phyloP scores from a whole-genome alignment of 208 protist species.

The Trypanosoma avium region DNA sequence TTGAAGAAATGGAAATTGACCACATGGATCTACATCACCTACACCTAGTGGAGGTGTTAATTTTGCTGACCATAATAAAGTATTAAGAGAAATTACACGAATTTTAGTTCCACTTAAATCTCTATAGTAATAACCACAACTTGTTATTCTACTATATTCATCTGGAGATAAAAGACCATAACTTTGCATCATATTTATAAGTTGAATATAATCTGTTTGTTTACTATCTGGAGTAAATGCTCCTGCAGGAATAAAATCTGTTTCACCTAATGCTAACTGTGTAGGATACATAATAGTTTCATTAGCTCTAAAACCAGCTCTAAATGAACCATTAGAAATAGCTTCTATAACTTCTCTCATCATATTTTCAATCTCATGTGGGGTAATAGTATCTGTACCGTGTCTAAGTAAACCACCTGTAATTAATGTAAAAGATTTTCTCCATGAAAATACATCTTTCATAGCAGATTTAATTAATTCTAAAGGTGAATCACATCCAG shows the following conservation, averaged over 20 bases:
- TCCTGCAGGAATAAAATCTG: constrained; percentile 22
- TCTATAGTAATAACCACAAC: constrained; percentile 71
- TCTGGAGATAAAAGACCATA: constrained; percentile 33
- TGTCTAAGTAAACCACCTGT: constrained; percentile 75
- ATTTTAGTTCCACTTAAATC: constrained; percentile 27
- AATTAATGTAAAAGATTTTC: constrained; percentile 42
- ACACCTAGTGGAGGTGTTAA: constrained; percentile 39
- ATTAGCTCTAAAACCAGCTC: background rate
- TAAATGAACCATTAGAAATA: background rate
- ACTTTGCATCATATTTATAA: constrained; percentile 30
- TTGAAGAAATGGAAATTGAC: constrained; percentile 74
- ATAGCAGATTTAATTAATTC: constrained; percentile 48
- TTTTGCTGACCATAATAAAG: constrained; percentile 65
- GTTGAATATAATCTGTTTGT: constrained; percentile 27
- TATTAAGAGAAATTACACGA: constrained; percentile 70
- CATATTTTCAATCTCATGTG: constrained; percentile 11
- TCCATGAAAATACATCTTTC: constrained; percentile 38
- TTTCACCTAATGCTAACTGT: constrained; percentile 18
- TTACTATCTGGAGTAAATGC: constrained; percentile 15
- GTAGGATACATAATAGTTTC: background rate
- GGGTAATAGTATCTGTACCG: constrained; percentile 19
- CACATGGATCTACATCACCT: constrained; percentile 60
- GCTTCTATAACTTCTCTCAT: constrained; percentile 13
- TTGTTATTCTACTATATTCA: constrained; percentile 40
- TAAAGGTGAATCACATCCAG: constrained; percentile 61